Evolutionary conservation across 2,329 filamentous ascomycete species (phyloP).

Genomic region (Penicillium palitans): DNA sequence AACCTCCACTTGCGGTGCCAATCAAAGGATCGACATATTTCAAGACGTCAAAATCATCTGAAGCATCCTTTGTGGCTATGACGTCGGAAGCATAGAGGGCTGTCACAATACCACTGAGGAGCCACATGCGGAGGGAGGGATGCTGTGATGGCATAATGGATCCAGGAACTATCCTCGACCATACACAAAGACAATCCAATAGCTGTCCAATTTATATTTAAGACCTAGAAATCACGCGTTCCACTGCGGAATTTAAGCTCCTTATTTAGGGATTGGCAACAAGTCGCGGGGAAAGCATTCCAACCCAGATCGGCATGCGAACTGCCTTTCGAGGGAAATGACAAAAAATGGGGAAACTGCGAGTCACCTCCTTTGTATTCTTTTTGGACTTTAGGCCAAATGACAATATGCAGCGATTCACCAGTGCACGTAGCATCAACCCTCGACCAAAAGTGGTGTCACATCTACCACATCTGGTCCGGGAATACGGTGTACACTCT

Average conservation of each 20-base stretch:
- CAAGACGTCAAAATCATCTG: conserved; percentile 35
- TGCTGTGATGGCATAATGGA: conserved; percentile 12
- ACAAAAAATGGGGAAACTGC: neutral
- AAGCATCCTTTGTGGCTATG: conserved; percentile 1
- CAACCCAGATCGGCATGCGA: conserved; percentile 18
- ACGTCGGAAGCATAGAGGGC: conserved; percentile 13
- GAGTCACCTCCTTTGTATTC: neutral
- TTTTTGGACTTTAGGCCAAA: neutral
- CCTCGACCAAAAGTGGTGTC: conserved; percentile 3
- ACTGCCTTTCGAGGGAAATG: conserved; percentile 5
- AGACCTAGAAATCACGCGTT: neutral
- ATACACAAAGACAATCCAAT: neutral
- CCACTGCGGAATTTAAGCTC: neutral
- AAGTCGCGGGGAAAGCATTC: conserved; percentile 21
- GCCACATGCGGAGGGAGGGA: neutral
- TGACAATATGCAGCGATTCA: conserved; percentile 1
- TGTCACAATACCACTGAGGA: conserved; percentile 8
- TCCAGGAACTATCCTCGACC: neutral
- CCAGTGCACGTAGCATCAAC: conserved; percentile 7
- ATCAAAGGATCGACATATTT: conserved; percentile 55
- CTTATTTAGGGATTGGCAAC: conserved; percentile 15
- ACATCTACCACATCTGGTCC: conserved; percentile 6
- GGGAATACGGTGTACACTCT: neutral
- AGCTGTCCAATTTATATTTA: too few species aligned
- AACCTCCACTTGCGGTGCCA: conserved; percentile 54